Percentiles rank a stretch among this genome's conserved stretches.
phyloP scores from a whole-genome alignment of 345 rosid genomes.

The Isatis tinctoria region DNA sequence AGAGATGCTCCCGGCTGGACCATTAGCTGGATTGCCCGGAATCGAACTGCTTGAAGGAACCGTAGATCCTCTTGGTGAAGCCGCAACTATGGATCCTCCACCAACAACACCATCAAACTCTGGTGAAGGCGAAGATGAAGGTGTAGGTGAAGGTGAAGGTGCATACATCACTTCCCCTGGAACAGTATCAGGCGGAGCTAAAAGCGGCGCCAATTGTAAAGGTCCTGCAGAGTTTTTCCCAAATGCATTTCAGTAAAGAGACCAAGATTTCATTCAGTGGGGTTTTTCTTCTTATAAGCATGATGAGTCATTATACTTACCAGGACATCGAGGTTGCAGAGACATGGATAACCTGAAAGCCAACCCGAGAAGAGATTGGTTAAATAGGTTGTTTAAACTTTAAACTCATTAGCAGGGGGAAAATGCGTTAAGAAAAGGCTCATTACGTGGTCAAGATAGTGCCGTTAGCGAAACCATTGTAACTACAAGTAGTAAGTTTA shows the following conservation, averaged over 20 bases:
- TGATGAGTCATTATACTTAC: conserved; percentile 31
- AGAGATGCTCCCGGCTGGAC: conserved; percentile 58
- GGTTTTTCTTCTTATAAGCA: neutral
- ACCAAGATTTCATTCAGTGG: neutral
- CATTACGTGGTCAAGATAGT: conserved; percentile 67
- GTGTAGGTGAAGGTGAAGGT: conserved; percentile 40
- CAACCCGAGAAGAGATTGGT: neutral
- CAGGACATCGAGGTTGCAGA: conserved; percentile 92
- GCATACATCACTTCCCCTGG: conserved; percentile 43
- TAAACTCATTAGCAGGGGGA: neutral
- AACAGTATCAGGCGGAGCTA: conserved; percentile 77
- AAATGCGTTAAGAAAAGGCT: neutral
- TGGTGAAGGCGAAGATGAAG: conserved; percentile 18
- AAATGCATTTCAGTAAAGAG: conserved; percentile 6
- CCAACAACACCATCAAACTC: conserved; percentile 32
- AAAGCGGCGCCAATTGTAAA: conserved; percentile 60
- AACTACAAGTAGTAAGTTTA: conserved; percentile 73
- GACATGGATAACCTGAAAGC: conserved; percentile 63
- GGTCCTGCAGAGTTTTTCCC: conserved; percentile 48
- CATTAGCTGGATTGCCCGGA: conserved; percentile 53
- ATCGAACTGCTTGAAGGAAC: conserved; percentile 56
- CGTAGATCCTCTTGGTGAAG: conserved; percentile 43
- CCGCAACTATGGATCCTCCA: conserved; percentile 13
- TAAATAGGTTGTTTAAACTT: neutral
- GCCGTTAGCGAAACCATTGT: conserved; percentile 77